phyloP scores from a whole-genome alignment of 495 filamentous ascomycete species.

The Rhizodiscina lignyota region DNA sequence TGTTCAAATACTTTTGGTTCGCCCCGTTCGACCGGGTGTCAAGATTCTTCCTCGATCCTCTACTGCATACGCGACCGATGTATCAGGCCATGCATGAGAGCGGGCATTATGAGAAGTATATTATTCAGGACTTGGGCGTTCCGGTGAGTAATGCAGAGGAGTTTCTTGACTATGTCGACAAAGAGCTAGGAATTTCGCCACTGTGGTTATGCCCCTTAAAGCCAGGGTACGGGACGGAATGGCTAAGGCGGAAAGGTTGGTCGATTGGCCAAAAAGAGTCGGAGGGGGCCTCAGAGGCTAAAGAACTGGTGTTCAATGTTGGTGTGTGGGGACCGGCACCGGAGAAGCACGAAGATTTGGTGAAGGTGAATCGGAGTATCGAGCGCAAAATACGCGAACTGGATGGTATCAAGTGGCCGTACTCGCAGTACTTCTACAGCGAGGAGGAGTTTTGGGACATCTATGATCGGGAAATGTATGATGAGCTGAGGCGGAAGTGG shows the following conservation, averaged over 20 bases:
- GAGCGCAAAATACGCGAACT: slow-evolving; percentile 13
- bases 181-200: slow-evolving; percentile 33
- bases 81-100: slow-evolving; percentile 39
- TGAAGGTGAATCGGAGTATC: slow-evolving; percentile 12
- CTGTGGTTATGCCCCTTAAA: slow-evolving; percentile 43
- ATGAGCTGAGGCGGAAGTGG: slow-evolving; percentile 31
- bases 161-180: slow-evolving; percentile 31
- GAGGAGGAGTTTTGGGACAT: slow-evolving; percentile 37
- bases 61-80: slow-evolving; percentile 46
- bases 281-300: neutral
- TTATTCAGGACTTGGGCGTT: slow-evolving; percentile 42
- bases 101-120: slow-evolving; percentile 25
- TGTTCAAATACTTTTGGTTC: slow-evolving; percentile 35
- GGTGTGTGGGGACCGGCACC: slow-evolving; percentile 29
- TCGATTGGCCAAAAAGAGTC: slow-evolving; percentile 2
- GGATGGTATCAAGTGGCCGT: slow-evolving; percentile 17
- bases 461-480: slow-evolving; percentile 32
- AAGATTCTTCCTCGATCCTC: slow-evolving; percentile 41
- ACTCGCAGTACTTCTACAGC: slow-evolving; percentile 36
- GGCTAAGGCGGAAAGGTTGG: slow-evolving; percentile 28
- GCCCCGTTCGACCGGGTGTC: slow-evolving; percentile 37
- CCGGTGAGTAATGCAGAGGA: slow-evolving; percentile 27
- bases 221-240: slow-evolving; percentile 23
- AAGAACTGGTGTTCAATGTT: slow-evolving; percentile 35
- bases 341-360: slow-evolving; percentile 6